Conservation (phyloP, 345 rosid genomes). For the Alliaria petiolata region DNA sequence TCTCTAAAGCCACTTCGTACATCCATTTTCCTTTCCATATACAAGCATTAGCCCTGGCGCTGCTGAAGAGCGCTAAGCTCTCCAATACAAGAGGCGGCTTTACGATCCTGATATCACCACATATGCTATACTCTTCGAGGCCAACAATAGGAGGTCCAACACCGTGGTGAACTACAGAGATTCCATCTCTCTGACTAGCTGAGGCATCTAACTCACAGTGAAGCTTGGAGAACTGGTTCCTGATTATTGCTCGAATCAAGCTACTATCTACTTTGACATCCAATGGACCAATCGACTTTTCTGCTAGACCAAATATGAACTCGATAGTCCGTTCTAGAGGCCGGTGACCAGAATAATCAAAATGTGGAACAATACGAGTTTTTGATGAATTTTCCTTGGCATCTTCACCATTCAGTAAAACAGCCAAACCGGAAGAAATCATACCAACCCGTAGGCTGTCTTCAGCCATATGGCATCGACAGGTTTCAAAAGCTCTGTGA, state of each 20-base stretch:
- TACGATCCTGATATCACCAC: conserved; percentile 70
- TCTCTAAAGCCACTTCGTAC: conserved; percentile 92
- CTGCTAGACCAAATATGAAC: conserved; percentile 60
- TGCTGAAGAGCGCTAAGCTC: conserved; percentile 87
- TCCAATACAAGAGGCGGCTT: conserved; percentile 75
- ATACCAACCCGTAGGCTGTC: conserved; percentile 58
- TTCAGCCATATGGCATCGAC: conserved; percentile 67
- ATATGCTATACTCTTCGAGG: conserved; percentile 67
- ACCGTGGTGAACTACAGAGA: conserved; percentile 45
- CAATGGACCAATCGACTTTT: conserved; percentile 54
- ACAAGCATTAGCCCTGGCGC: conserved; percentile 77
- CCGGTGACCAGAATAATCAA: conserved; percentile 70
- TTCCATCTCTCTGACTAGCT: conserved; percentile 51
- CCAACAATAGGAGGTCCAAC: conserved; percentile 47
- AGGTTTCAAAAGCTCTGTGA: not conserved
- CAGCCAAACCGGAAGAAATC: conserved; percentile 87
- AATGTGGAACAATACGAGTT: conserved; percentile 62
- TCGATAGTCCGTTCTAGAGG: conserved; percentile 82
- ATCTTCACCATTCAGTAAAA: conserved; percentile 62
- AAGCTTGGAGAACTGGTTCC: conserved; percentile 46
- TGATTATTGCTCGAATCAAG: conserved; percentile 45
- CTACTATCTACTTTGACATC: conserved; percentile 42
- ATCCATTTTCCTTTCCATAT: conserved; percentile 98
- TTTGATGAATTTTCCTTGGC: conserved; percentile 47
- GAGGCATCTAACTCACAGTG: conserved; percentile 14